Conservation (phyloP, 192 early-diverging fungal species). For the Podochytrium sp. region DNA sequence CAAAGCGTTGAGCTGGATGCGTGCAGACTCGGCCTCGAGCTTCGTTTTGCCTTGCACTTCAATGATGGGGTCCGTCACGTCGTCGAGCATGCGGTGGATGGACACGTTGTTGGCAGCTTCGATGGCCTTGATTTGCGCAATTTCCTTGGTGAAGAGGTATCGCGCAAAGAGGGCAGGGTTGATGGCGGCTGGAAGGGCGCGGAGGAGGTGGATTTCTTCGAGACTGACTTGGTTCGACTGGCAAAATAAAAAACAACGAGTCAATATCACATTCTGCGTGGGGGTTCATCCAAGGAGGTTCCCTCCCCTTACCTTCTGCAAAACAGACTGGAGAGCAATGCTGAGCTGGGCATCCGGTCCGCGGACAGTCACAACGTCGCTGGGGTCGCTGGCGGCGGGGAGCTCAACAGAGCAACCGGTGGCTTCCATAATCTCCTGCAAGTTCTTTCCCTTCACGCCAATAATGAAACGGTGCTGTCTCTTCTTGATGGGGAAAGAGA, state of each 20-base stretch:
- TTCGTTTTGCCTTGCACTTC: constrained; percentile 80
- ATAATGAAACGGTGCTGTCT: constrained; percentile 92
- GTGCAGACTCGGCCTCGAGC: constrained; percentile 66
- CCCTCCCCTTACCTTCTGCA: constrained; percentile 72
- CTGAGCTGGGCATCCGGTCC: constrained; percentile 74
- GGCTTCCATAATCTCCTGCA: constrained; percentile 82
- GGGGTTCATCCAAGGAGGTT: not conserved
- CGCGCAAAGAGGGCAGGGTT: constrained; percentile 65
- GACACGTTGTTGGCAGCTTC: constrained; percentile 66
- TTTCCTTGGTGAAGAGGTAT: constrained; percentile 72
- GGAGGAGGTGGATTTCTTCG: constrained; percentile 70
- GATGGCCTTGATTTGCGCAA: constrained; percentile 73
- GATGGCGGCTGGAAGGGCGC: constrained; percentile 53
- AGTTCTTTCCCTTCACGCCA: constrained; percentile 74
- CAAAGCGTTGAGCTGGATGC: constrained; percentile 55
- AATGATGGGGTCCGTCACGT: constrained; percentile 45
- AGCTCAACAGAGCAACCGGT: constrained; percentile 90
- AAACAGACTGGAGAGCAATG: constrained; percentile 75
- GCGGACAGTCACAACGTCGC: constrained; percentile 77
- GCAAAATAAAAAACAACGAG: not conserved
- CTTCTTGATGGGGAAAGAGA: constrained; percentile 79
- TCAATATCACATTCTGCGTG: constrained; percentile 18
- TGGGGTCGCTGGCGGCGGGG: constrained; percentile 68
- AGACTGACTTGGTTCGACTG: constrained; percentile 75
- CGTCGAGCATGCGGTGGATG: not conserved